phyloP scores from a whole-genome alignment of 225 moss, liverwort and hornwort species.

The Thuidium tamariscinum region DNA sequence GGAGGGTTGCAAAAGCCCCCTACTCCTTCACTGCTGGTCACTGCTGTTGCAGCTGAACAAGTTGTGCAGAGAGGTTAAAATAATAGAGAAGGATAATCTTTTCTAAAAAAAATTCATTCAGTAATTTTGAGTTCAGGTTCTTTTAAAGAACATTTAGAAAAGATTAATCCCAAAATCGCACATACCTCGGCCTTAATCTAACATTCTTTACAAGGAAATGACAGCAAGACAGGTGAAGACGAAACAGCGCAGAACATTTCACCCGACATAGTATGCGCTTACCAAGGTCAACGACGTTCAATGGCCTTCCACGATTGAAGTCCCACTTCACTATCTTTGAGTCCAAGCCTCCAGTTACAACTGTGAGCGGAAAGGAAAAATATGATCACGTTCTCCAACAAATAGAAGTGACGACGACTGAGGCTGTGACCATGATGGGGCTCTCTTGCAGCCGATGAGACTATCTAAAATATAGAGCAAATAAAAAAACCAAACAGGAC shows the following conservation, averaged over 20 bases:
- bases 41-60: slow-evolving; percentile 26
- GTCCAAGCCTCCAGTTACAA: slow-evolving; percentile 81
- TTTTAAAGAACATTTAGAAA: not conserved
- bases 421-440: not conserved
- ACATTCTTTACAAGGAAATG: not conserved
- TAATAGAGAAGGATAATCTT: not conserved
- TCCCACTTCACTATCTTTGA: slow-evolving; percentile 96
- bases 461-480: not conserved
- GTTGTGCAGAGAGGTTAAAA: not conserved
- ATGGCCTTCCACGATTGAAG: slow-evolving; percentile 64
- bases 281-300: slow-evolving; percentile 63
- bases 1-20: slow-evolving; percentile 83
- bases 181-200: not conserved
- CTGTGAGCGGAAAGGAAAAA: slow-evolving; percentile 11
- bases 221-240: not conserved
- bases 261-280: not conserved
- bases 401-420: not conserved
- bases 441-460: not conserved
- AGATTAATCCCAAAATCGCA: not conserved
- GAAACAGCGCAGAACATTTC: not conserved
- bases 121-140: not conserved
- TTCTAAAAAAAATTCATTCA: not conserved
- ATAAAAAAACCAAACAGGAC: not conserved
- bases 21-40: slow-evolving; percentile 22
- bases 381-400: not conserved